Conservation (phyloP, 805 yeast genomes). For the Kurtzmaniella fragi region DNA sequence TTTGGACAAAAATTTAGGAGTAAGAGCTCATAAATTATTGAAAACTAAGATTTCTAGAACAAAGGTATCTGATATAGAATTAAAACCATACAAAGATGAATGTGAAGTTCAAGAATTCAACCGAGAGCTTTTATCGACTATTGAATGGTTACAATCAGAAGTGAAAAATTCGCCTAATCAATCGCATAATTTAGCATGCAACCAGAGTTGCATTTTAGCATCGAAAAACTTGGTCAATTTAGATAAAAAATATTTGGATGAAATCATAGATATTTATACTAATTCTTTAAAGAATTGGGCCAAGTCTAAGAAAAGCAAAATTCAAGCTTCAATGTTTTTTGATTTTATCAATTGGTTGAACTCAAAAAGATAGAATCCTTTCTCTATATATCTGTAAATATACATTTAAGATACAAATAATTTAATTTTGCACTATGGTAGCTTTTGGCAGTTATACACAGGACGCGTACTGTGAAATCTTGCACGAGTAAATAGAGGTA, state of each 20-base stretch:
- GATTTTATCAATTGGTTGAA: constrained; percentile 80
- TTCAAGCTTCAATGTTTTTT: constrained; percentile 55
- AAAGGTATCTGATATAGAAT: constrained; percentile 21
- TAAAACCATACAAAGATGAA: constrained; percentile 11
- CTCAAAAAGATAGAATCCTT: constrained; percentile 34
- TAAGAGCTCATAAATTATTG: constrained; percentile 68
- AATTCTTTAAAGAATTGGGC: constrained; percentile 61
- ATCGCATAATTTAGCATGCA: constrained; percentile 52
- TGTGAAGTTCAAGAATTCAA: constrained; percentile 13
- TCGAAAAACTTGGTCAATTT: constrained; percentile 47
- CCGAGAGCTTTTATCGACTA: constrained; percentile 17
- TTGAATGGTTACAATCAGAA: constrained; percentile 43
- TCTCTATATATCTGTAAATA: too few species aligned
- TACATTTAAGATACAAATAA: too few species aligned
- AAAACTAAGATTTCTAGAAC: constrained; percentile 55
- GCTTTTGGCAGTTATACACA: too few species aligned
- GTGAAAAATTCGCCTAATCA: constrained; percentile 39
- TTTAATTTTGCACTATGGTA: too few species aligned
- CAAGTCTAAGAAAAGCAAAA: constrained; percentile 36
- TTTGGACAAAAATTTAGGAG: constrained; percentile 62
- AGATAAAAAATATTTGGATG: constrained; percentile 31
- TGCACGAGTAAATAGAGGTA: neutral
- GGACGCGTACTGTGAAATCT: neutral
- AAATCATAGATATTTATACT: constrained; percentile 53
- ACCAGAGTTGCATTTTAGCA: constrained; percentile 60